Conservation (phyloP, 2,329 filamentous ascomycete species). For the Ambrosiella xylebori region DNA sequence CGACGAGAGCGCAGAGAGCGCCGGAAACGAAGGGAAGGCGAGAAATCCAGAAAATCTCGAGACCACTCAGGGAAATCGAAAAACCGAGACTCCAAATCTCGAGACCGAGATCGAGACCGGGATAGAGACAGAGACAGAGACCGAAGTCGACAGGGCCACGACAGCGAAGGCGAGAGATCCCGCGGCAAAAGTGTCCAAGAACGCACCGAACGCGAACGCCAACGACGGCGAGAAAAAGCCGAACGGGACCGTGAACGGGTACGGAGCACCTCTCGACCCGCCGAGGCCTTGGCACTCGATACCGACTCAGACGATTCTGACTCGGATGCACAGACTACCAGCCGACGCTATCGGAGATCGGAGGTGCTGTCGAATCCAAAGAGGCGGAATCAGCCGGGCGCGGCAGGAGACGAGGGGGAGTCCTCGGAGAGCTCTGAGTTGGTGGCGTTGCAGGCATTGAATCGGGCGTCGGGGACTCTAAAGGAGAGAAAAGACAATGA, state of each 20-base stretch:
- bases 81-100: neutral
- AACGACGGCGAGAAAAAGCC: slow-evolving; percentile 15
- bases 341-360: slow-evolving; percentile 2
- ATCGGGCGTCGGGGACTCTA: neutral
- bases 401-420: neutral
- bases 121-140: neutral
- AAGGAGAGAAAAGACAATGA: neutral
- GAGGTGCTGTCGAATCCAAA: slow-evolving; percentile 2
- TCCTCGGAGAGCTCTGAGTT: neutral
- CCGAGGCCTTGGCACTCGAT: slow-evolving; percentile 10
- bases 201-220: slow-evolving; percentile 14
- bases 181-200: neutral
- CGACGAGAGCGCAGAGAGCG: slow-evolving; percentile 4
- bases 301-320: slow-evolving; percentile 5
- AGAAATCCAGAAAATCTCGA: neutral
- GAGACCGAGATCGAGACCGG: neutral
- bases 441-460: neutral
- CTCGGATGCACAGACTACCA: slow-evolving; percentile 13
- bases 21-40: neutral
- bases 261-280: slow-evolving; percentile 5
- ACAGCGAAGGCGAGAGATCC: neutral
- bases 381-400: neutral
- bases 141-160: neutral
- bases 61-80: neutral
- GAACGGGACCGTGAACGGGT: slow-evolving; percentile 14